Percentiles rank a stretch among this genome's conserved stretches.
phyloP scores from a whole-genome alignment of 768 basidiomycete species.

The Mrakia blollopis region DNA sequence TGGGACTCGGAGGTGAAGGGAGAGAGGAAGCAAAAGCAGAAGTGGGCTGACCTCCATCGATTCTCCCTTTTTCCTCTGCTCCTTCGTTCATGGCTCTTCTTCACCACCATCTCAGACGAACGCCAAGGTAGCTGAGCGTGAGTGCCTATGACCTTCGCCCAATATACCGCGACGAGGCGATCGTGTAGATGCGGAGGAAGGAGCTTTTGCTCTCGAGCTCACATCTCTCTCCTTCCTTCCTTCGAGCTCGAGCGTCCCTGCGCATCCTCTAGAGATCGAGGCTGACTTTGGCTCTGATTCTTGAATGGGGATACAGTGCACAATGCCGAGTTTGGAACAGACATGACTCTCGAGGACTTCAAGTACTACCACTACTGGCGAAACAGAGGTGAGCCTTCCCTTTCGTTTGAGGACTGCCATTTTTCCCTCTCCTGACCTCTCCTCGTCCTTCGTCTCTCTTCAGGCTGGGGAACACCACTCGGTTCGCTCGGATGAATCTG shows the following conservation, averaged over 20 bases:
- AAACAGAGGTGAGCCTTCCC: constrained; percentile 29
- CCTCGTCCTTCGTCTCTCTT: neutral
- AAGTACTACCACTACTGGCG: constrained; percentile 28
- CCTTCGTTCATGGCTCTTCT: neutral
- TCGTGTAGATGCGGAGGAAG: neutral
- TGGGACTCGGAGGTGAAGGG: neutral
- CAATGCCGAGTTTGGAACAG: constrained; percentile 20
- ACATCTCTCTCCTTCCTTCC: neutral
- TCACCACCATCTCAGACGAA: constrained; percentile 20
- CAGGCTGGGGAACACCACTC: constrained; percentile 19
- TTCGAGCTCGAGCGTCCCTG: too few relatives aligned
- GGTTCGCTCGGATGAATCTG: neutral
- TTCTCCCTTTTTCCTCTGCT: neutral
- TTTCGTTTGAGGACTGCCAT: neutral
- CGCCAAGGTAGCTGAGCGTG: constrained; percentile 19
- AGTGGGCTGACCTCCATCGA: neutral
- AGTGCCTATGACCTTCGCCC: neutral
- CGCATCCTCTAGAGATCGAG: too few relatives aligned
- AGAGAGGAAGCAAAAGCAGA: neutral
- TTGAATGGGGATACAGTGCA: too few relatives aligned
- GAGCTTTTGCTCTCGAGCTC: neutral
- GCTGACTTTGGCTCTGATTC: too few relatives aligned
- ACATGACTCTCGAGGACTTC: constrained; percentile 25
- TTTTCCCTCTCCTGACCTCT: neutral
- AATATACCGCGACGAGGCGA: neutral